Base-by-base conservation (phyloP, 768 basidiomycete species). In the Inosperma sp. region DNA sequence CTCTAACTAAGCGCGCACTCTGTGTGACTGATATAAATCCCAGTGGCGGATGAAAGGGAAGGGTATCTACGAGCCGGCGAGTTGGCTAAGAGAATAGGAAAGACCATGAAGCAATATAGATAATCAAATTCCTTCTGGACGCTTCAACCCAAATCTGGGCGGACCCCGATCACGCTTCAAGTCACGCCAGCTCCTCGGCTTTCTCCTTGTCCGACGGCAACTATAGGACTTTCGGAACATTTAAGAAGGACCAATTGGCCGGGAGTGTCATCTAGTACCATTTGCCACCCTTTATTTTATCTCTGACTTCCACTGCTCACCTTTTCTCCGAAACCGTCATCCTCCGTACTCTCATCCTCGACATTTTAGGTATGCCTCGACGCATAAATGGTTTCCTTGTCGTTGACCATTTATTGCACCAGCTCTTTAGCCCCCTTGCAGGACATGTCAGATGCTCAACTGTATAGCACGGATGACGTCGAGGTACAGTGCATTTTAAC, bases 91-190 rank as follows among this genome's bases (percentile, higher is more conserved):
- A 39, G 39, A 41, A 13, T 21, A 3, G 12, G 37, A 39, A 21
- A 23, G 17, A 8, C 7, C 31, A 30, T 44, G 17, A 31, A 22
- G n/a, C n/a, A 44, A 19, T 44, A 19, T 17, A 7, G 27, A 31
- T 30, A 13, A 7, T 16, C n/a, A 16, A 16, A 13, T 42, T 1
- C n/a, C 2, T 10, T 4, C 16, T 12, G 23, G 30, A 8, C 30
- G n/a, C 30, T n/a, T 8, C 30, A 8, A n/a, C 30, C 8, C 8
- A 31, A 8, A 31, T 8, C 8, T 31, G 8, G 30, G n/a, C n/a
- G 23, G 46, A 48, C 46, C 46, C 46, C 31, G n/a, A 7, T 6
- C 46, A 48, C 34, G 4, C 16, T 44, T 46, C 7, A 22, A 33
- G 21, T 46, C 44, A 46, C 44, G 44, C 44, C 21, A 45, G 45